Base-by-base conservation (phyloP, 1,284 basidiomycete genomes). In the Bondarzewia mesenterica region DNA sequence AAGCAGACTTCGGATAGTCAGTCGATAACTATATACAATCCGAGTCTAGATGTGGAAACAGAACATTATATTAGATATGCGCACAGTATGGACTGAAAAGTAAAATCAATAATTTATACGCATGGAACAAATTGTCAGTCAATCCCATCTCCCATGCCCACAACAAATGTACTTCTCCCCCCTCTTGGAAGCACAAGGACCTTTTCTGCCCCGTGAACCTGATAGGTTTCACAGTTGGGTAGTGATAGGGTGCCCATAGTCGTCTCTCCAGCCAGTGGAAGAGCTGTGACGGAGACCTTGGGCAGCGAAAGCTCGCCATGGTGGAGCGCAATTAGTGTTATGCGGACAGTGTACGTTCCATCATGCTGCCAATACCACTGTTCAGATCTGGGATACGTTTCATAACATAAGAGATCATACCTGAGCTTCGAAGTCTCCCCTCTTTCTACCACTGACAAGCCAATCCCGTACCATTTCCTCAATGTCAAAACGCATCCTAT, bases 361-460 rank as follows among this genome's bases (percentile, higher is more conserved):
- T 73, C 77, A 53, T 89, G 76, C 85, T 88, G 29, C 29, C n/a
- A n/a, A n/a, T 16, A 40, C 7, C 32, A 26, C 50, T 42, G 48
- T 41, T 47, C 57, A 47, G 48, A 29, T 21, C 35, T 51, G n/a
- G n/a, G 18, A n/a, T 14, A 32, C 32, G 49, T 29, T 29, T 2
- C 29, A 27, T 40, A 39, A 21, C 41, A 37, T 32, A 44, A 42
- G 46, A 10, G 10, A 18, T 27, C 72, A 50, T 57, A 85, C 87
- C 64, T 67, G 74, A 8, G 85, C 87, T 22, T 72, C 54, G 56
- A 89, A 90, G 55, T 88, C 83, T 1, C 88, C 90, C 44, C 81
- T 75, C 62, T 89, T 89, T 38, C 75, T 73, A 8, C 90, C 89
- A 53, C 85, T 87, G 12, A 93, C 77, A 2, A 92, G 69, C 89